Percentiles rank a stretch among this genome's conserved stretches.
Evolutionary conservation across 2,329 filamentous ascomycete genomes (phyloP).

Genomic region (Fusarium secorum): DNA sequence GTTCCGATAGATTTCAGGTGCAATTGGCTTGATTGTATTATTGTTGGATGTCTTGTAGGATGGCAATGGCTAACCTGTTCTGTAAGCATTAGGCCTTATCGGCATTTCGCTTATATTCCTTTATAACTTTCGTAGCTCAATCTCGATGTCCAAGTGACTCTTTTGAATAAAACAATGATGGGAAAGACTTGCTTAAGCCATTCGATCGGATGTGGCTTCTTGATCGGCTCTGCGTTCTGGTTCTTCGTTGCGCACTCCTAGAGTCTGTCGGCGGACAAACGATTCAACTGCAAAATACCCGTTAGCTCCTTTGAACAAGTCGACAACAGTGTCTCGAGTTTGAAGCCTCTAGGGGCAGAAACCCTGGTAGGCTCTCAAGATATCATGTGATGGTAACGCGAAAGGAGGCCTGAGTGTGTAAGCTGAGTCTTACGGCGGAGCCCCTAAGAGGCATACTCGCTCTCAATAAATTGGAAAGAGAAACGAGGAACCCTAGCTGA

Average conservation of each 20-base stretch:
- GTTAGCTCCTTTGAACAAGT: background rate
- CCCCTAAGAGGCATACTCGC: background rate
- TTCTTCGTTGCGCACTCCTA: background rate
- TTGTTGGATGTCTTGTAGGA: background rate
- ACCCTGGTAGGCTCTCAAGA: too few species aligned
- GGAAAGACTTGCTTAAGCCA: too few species aligned
- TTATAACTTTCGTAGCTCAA: background rate
- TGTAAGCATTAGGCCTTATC: background rate
- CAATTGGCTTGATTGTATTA: accelerated
- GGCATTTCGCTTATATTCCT: background rate
- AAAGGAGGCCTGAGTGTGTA: background rate
- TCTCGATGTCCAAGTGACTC: too few species aligned
- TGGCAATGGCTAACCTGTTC: background rate
- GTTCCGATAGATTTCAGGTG: accelerated
- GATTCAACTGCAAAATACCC: too few species aligned
- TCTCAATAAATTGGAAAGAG: too few species aligned
- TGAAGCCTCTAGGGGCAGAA: accelerated
- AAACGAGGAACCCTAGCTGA: accelerated
- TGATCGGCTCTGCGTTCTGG: too few species aligned
- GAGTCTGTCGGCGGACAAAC: too few species aligned
- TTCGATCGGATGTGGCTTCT: background rate
- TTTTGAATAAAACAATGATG: too few species aligned
- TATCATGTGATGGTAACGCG: accelerated
- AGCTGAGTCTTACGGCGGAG: background rate
- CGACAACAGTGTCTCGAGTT: accelerated